These are phyloP conservation scores for Selenicereus undatus DNA, from an alignment of 148 eudicot species.

Conservation along the genomic window DNA sequence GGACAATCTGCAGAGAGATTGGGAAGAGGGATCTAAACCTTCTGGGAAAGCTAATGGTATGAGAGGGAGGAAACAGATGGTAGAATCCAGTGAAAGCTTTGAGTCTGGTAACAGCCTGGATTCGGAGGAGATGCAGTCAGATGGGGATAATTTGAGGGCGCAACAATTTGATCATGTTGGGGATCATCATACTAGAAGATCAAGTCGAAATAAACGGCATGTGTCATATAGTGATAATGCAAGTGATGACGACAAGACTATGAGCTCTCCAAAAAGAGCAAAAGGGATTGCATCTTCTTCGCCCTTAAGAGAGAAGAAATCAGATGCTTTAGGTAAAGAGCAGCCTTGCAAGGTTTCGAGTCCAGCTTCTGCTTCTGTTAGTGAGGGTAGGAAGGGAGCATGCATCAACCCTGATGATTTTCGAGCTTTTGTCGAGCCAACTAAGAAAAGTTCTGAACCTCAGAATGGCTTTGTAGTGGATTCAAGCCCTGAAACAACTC, in stretches of 20 bases:
- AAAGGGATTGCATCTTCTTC: slow-evolving; percentile 26
- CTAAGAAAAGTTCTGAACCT: slow-evolving; percentile 19
- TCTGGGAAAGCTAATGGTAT: slow-evolving; percentile 27
- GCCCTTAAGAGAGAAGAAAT: slow-evolving; percentile 17
- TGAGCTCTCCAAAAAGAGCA: slow-evolving; percentile 32
- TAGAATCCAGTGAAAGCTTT: slow-evolving; percentile 52
- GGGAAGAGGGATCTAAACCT: slow-evolving; percentile 24
- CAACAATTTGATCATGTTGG: slow-evolving; percentile 28
- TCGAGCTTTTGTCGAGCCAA: slow-evolving; percentile 12
- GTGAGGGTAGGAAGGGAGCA: slow-evolving; percentile 2
- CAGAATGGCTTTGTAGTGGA: slow-evolving; percentile 15
- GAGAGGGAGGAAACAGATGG: slow-evolving; percentile 38
- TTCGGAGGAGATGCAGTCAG: slow-evolving; percentile 27
- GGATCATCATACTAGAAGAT: slow-evolving; percentile 27
- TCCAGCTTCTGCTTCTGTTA: slow-evolving; percentile 5
- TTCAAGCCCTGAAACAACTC: slow-evolving; percentile 25
- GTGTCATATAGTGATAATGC: slow-evolving; percentile 38
- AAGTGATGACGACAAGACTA: slow-evolving; percentile 35
- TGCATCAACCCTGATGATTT: no score
- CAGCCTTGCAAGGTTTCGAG: slow-evolving; percentile 8
- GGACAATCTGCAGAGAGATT: slow-evolving; percentile 15
- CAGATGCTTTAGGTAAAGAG: slow-evolving; percentile 23
- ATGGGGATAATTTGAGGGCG: slow-evolving; percentile 18
- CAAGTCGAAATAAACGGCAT: slow-evolving; percentile 35
- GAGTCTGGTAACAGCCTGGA: slow-evolving; percentile 41